Base-by-base conservation (phyloP, 1,139 yeast genomes). In the Debaryomyces psychrophilus region DNA sequence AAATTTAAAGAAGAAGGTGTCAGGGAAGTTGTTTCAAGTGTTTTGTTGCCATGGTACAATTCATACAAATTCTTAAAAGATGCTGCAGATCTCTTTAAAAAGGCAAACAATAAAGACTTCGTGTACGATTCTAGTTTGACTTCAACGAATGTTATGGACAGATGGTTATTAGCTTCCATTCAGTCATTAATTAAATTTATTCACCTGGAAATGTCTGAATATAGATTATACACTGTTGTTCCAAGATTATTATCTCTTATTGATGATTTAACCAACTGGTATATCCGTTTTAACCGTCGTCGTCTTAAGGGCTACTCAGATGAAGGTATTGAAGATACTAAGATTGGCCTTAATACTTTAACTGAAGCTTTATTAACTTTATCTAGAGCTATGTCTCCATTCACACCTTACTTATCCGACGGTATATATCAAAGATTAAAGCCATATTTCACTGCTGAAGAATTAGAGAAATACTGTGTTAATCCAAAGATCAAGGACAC, bases 1-100 rank as follows among this genome's bases (percentile, higher is more conserved):
- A 89, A 90, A 64, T 93, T 93, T 77, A 92, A 92, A 72, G 99
- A 93, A 72, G 98, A 92, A 65, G 99, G 99, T 71, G 99, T 93
- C 41, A 90, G 90, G 67, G 99, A 93, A 69, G 97, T 93, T 63
- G 95, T 93, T 38, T 87, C 97, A 38, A 89, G 92, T 72, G 99
- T 93, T 31, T 76, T 92, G 62, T 77, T 93, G 61, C 99, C 99
- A 56, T 93, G 98, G 98, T 93, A 95, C 89, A 93, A 93, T 75
- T 89, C 97, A 36, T 92, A 76, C 81, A 93, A 92, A 71, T 93
- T 95, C 76, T 86, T 92, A 76, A 96, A 92, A 63, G 97, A 95
- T 57, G 96, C 95, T 60, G 88, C 92, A 54, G 90, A 90, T 37
- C 71, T 93, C 48, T 79, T 86, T 65, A 83, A 87, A 71, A 93